Evolutionary conservation across 2,329 filamentous ascomycete genomes (phyloP), one percentile per base, ranked within the genome.

Genomic region (Diaporthe sp.): DNA sequence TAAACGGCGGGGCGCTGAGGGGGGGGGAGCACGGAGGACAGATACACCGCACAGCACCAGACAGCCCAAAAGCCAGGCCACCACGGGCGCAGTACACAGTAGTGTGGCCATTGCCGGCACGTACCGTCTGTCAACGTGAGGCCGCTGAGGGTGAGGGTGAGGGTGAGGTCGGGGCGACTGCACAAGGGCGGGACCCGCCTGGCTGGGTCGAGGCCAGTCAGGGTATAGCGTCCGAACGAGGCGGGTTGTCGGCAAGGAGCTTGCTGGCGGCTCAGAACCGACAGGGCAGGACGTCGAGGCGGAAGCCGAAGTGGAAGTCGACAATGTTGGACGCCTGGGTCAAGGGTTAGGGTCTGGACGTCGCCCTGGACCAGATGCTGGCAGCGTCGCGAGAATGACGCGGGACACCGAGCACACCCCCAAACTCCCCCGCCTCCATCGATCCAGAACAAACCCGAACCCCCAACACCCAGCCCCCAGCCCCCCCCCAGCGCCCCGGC

Each of bases 1-100:
- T 71, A 58, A 71, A 35, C n/a, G 55, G 55, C 55, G 69, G 69
- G 55, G 51, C 55, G 8, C 30, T 47, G 59, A 30, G n/a, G n/a
- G 37, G 50, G 37, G 61, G 30, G 8, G 39, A 25, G 47, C 51
- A 59, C 55, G 1, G 56, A 27, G 50, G 44, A 15, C 22, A 55
- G 65, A 12, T 50, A 69, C 56, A 61, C 56, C 56, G 56, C 56
- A 61, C 56, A 37, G 27, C 55, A 58, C 55, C 55, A 56, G 9
- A 37, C 55, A 37, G 2, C 10, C 55, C 55, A 58, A n/a, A n/a
- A n/a, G n/a, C 37, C n/a, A 61, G 37, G 30, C 37, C 58, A 56
- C n/a, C n/a, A n/a, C n/a, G n/a, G n/a, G n/a, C n/a, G n/a, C n/a
- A n/a, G n/a, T n/a, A n/a, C n/a, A n/a, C n/a, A n/a, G n/a, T 19